phyloP scores from a whole-genome alignment of 352 stramenopile species.

The Globisporangium sylvaticum region DNA sequence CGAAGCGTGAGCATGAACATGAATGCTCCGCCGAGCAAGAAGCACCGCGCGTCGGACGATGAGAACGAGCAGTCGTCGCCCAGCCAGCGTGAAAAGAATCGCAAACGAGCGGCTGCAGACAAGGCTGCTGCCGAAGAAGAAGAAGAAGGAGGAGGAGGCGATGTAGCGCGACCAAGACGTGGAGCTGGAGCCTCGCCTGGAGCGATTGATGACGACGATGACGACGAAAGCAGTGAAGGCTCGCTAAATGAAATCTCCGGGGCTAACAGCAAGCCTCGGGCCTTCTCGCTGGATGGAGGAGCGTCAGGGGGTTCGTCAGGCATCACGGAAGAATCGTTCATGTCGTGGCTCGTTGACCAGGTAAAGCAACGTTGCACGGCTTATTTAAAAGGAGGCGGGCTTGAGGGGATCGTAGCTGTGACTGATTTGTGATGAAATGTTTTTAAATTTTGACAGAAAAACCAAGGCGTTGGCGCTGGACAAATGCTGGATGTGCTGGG shows the following conservation, averaged over 20 bases:
- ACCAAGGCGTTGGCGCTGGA: slow-evolving; percentile 46
- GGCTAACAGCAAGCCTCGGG: not conserved
- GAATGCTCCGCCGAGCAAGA: slow-evolving; percentile 65
- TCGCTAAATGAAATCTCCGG: not conserved
- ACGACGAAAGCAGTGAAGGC: slow-evolving; percentile 8
- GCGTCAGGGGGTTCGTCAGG: slow-evolving; percentile 26
- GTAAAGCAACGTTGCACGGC: slow-evolving; percentile 1
- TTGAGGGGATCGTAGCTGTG: not conserved
- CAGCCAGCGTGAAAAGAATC: slow-evolving; percentile 11
- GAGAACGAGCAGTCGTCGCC: slow-evolving; percentile 41
- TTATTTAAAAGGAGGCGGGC: not conserved
- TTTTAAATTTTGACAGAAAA: slow-evolving; percentile 33
- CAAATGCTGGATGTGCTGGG: slow-evolving; percentile 80
- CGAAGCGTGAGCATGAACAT: slow-evolving; percentile 73
- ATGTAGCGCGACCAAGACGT: slow-evolving; percentile 8
- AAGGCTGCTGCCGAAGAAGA: not conserved
- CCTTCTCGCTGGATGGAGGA: not conserved
- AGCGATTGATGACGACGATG: slow-evolving; percentile 10
- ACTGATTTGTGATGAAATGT: not conserved
- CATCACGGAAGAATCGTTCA: slow-evolving; percentile 75
- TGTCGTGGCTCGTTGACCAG: slow-evolving; percentile 70
- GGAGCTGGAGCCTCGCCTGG: not conserved
- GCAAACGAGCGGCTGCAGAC: not conserved
- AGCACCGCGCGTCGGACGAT: slow-evolving; percentile 76
- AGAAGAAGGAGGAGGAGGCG: not conserved